A percentile compares a stretch with the other conserved stretches of the same genome.
Evolutionary conservation across 192 early-diverging fungal species (phyloP).

Genomic region (Backusella mclennaniae): DNA sequence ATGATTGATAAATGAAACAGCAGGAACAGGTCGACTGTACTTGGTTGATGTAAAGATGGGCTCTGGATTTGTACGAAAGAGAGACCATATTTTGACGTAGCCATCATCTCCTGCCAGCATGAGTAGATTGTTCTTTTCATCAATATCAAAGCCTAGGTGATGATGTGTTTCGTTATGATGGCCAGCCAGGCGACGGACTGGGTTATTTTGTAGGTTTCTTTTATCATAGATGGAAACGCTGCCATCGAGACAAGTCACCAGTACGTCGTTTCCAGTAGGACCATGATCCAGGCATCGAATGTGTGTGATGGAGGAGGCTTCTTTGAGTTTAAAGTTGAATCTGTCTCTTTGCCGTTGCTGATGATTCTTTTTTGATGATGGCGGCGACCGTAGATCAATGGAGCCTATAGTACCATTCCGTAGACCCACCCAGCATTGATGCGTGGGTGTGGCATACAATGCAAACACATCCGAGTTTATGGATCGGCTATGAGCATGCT

Average conservation of each 20-base stretch:
- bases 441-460: no score
- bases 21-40: background rate
- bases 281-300: background rate
- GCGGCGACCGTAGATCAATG: background rate
- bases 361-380: background rate
- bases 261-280: background rate
- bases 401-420: background rate
- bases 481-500: background rate
- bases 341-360: background rate
- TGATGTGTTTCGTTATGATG: background rate
- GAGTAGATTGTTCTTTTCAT: background rate
- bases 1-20: background rate
- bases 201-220: background rate
- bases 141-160: background rate
- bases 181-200: background rate
- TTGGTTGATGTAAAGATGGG: background rate
- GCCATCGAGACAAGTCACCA: background rate
- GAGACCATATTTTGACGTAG: background rate
- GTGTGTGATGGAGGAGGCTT: background rate
- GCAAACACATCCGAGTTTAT: constrained; percentile 1
- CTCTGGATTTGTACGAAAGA: background rate
- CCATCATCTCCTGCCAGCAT: constrained; percentile 5
- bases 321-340: background rate
- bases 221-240: background rate
- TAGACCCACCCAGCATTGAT: background rate